Percentiles rank a stretch among this genome's conserved stretches.
Evolutionary conservation across 2,329 filamentous ascomycete species (phyloP).

Genomic region (Talaromyces sp.): DNA sequence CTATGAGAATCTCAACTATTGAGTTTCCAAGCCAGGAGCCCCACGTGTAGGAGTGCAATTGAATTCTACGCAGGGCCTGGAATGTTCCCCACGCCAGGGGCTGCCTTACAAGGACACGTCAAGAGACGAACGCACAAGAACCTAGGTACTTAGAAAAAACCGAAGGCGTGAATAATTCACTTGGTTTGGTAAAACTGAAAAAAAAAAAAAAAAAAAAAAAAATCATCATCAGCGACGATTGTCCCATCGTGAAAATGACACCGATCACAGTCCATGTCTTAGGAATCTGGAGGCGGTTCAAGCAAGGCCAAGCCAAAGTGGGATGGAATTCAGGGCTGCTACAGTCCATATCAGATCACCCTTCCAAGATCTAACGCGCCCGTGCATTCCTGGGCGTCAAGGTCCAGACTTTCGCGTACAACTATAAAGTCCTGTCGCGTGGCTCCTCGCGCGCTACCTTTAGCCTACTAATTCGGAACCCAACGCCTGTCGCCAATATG

Average conservation of each 20-base stretch:
- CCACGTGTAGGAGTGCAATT: constrained; percentile 5
- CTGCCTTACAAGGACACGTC: background rate
- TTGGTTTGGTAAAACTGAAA: too few species aligned
- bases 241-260: too few species aligned
- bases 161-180: too few species aligned
- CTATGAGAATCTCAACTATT: background rate
- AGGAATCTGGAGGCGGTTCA: too few species aligned
- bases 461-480: background rate
- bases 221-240: too few species aligned
- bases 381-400: constrained; percentile 18
- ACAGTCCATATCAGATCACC: constrained; percentile 14
- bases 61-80: constrained; percentile 4
- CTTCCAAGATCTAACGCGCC: constrained; percentile 13
- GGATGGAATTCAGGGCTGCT: constrained; percentile 19
- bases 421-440: constrained; percentile 15
- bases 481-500: constrained; percentile 13
- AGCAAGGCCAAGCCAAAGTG: background rate
- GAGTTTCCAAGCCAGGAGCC: background rate
- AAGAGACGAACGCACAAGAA: background rate
- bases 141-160: too few species aligned
- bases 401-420: constrained; percentile 9
- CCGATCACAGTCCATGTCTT: background rate
- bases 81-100: constrained; percentile 10
- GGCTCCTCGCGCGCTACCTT: constrained; percentile 2
- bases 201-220: too few species aligned